A percentile compares a stretch with the other conserved stretches of the same genome.
phyloP scores from a whole-genome alignment of 2,329 filamentous ascomycete species.

The Monosporascus sp. region DNA sequence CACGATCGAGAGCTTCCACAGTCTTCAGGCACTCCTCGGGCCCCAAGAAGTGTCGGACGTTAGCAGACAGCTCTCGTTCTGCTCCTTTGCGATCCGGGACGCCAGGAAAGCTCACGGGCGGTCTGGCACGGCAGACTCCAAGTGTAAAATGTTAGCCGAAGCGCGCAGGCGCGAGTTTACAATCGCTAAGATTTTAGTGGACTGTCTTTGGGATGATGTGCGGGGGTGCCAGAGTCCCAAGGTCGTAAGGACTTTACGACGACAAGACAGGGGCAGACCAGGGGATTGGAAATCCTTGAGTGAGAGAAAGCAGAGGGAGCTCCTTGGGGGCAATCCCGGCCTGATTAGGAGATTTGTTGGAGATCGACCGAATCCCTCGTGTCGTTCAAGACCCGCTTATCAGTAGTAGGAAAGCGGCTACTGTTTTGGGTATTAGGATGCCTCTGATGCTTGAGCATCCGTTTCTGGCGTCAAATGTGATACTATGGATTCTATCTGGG shows the following conservation, averaged over 20 bases:
- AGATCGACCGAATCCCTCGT: too few species aligned
- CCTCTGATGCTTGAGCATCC: too few species aligned
- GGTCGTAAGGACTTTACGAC: background rate
- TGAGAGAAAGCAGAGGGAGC: too few species aligned
- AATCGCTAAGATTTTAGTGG: background rate
- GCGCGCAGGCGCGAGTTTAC: background rate
- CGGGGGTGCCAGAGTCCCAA: background rate
- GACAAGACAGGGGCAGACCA: background rate
- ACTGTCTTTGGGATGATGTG: background rate
- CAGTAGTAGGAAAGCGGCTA: too few species aligned
- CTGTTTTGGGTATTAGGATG: too few species aligned
- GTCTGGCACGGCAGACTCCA: background rate
- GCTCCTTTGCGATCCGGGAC: background rate
- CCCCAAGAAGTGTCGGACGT: background rate
- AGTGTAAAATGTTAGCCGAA: background rate
- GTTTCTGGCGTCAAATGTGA: too few species aligned
- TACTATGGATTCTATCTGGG: too few species aligned
- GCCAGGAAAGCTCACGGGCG: background rate
- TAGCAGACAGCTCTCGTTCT: background rate
- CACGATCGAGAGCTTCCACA: background rate
- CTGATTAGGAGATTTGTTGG: too few species aligned
- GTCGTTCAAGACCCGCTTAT: too few species aligned
- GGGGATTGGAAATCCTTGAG: background rate
- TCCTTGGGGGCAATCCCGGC: too few species aligned
- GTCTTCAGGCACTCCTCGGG: background rate